These are phyloP conservation scores for Naganishia liquefaciens DNA, from an alignment of 1,284 basidiomycete species.

Conservation along the genomic window DNA sequence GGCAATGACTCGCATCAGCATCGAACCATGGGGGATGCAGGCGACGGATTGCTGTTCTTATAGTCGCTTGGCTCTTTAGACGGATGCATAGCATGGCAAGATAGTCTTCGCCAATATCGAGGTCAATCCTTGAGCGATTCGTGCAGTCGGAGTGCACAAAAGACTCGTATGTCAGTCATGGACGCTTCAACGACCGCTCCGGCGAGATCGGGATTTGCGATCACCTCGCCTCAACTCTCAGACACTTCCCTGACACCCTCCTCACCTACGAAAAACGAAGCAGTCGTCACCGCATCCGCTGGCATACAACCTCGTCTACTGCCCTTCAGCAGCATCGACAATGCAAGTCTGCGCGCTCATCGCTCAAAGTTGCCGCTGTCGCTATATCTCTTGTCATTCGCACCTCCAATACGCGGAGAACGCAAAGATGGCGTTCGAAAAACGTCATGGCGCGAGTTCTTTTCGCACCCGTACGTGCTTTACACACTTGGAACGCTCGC, in stretches of 20 bases:
- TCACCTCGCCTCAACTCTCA: not conserved
- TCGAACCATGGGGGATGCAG: no score
- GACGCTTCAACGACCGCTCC: not conserved
- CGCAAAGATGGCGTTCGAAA: not conserved
- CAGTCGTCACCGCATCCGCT: constrained; percentile 1
- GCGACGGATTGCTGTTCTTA: no score
- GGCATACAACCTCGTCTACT: constrained; percentile 10
- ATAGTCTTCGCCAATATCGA: no score
- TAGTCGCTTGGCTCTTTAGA: no score
- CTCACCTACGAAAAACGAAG: not conserved
- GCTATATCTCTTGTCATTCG: constrained; percentile 18
- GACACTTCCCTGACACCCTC: not conserved
- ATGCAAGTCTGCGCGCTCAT: constrained; percentile 1
- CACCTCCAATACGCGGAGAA: not conserved
- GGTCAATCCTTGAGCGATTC: no score
- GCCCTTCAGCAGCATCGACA: constrained; percentile 2
- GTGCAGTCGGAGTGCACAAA: no score
- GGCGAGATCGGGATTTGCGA: not conserved
- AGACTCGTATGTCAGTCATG: not conserved
- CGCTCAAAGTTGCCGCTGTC: constrained; percentile 5
- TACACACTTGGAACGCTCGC: constrained; percentile 37
- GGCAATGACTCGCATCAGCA: no score
- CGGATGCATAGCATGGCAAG: no score
- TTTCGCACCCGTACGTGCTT: constrained; percentile 34
- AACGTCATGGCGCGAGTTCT: not conserved